Evolutionary conservation across 139 green algal species (phyloP), one percentile per base, ranked within the genome.

Genomic region (Deuterostichococcus epilithicus): DNA sequence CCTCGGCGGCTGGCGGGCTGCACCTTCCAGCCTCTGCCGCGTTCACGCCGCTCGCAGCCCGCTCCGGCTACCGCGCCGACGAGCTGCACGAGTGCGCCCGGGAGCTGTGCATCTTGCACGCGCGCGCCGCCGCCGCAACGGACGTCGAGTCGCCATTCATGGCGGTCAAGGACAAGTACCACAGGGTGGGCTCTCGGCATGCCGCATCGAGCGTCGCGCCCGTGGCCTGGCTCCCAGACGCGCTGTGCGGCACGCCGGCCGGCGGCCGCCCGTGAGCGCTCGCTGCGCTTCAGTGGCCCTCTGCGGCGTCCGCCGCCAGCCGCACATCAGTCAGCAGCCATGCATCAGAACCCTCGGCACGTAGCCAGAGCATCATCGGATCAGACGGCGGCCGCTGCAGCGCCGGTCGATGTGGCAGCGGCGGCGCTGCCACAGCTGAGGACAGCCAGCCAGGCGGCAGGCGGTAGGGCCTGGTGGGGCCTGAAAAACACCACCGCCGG

Each of bases 101-200:
- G 63, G 63, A 69, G 28, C 63, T 69, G 28, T 37, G n/a, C 30
- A 20, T 37, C 3, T 28, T 69, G 63, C 63, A 69, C 63, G 30
- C n/a, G 63, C 63, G 63, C 3, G 63, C 63, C 10, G 5, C 5
- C 28, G 28, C n/a, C 20, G 30, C 63, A 2, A 13, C n/a, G 30
- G 63, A 69, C 63, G 5, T 37, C 28, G 2, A 69, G 3, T 38
- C n/a, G 30, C 63, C 63, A 8, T 69, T 38, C 63, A 69, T 69
- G 63, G 63, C 63, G 30, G 63, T 69, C 28, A 69, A 69, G 63
- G 63, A 69, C 63, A 69, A 69, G 63, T 69, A 69, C 32, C 63
- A 20, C 28, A 15, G 30, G 28, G 4, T 60, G 13, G 45, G 28
- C 63, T 38, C 4, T 6, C 3, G 25, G 30, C 32, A 37, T 28